Base-by-base conservation (phyloP, 1,284 basidiomycete species). In the Cutaneotrichosporon arboriforme region DNA sequence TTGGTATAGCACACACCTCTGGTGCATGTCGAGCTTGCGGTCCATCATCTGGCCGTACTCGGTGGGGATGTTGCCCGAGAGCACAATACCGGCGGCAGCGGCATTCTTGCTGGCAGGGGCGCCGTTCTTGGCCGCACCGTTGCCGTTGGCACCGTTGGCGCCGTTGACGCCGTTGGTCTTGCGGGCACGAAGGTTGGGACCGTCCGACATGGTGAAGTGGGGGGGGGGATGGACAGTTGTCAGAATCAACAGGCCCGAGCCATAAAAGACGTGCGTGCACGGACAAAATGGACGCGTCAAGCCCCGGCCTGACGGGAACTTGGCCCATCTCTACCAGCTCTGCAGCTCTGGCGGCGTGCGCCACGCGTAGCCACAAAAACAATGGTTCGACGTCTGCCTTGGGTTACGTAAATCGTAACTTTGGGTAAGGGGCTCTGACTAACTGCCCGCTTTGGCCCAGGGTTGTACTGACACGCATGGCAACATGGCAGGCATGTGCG, bases 21-120 rank as follows among this genome's bases (percentile, higher is more conserved):
- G 79, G 69, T 91, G 89, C 61, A 81, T 79, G 76, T 92, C 89
- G 49, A 92, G 78, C 49, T 82, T 77, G 58, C 83, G 79, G 78
- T 92, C 87, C 45, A 78, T 77, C 68, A 82, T 81, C 63, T 79
- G 81, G 48, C 87, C 87, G 64, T 83, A 81, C 42, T 84, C 84
- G 10, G 83, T 83, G 23, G 70, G 70, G 44, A 66, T 58, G 20
- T 57, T 60, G 46, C 59, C 59, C 36, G 53, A 42, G 53, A 65
- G 64, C 37, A 58, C 54, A 20, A 63, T 53, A 55, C 55, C 22
- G 56, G 36, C 26, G 35, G 46, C 23, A 14, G 33, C 46, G 21
- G 42, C 45, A 23, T 41, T 36, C 26, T 31, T 31, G 26, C 7
- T 5, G 26, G 26, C 26, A 31, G 26, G 26, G 18, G 23, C 43